Evolutionary conservation across 2,329 filamentous ascomycete species (phyloP), one percentile per base, ranked within the genome.

Genomic region (Pyrenochaeta sp.): DNA sequence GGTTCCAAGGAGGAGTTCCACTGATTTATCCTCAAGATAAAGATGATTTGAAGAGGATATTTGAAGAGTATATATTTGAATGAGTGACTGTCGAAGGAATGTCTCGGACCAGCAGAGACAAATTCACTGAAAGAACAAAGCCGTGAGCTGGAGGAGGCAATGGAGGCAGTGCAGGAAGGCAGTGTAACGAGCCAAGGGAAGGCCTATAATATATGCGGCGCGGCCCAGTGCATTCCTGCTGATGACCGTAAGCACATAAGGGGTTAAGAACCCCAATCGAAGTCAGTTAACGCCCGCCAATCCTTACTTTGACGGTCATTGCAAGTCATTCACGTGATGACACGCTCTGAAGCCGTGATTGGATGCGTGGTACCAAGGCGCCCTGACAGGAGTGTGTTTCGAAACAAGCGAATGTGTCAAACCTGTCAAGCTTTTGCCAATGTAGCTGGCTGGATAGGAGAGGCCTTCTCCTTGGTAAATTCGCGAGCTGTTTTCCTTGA

Each of bases 361-460:
- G 68, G 68, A 12, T 32, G 49, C 28, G 42, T 28, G 39, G 40
- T 27, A 36, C 46, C 24, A 7, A 54, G 50, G 24, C 25, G 39
- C 24, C 37, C 22, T 42, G 50, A 44, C 50, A 39, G 32, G 46
- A 36, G 43, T 24, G 27, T 59, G 67, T 71, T 68, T 69, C 66
- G 63, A 71, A 69, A 67, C 64, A 62, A 40, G 42, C 46, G 40
- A 39, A 24, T 44, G 53, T 54, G 53, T 54, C 43, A 54, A 43
- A 54, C 28, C 25, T 10, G 49, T 53, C 53, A 67, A 70, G 60
- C 64, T 64, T 67, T 66, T 55, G 67, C 67, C 66, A 66, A 64
- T 57, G 37, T 52, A 50, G 25, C 52, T 25, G 30, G 50, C 50
- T 37, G 32, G 37, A 47, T 37, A 46, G 36, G 46, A 42, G 47